Conservation (phyloP, 257 asterid species). For the Agastache rugosa region DNA sequence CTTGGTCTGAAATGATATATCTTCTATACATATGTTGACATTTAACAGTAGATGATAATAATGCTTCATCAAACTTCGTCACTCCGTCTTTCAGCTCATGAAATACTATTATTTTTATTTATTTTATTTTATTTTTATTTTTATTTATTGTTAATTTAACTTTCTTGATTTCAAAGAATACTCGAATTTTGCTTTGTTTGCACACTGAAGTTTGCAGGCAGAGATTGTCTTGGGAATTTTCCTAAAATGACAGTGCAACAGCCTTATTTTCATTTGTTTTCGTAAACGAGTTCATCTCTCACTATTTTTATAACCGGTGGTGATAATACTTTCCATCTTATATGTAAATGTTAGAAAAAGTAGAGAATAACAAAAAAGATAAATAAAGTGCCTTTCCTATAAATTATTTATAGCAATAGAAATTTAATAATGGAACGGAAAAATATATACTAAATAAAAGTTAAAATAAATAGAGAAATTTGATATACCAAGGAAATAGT, state of each 20-base stretch:
- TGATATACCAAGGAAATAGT: too few species aligned
- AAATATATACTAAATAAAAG: too few species aligned
- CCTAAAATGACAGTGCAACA: conserved; percentile 19
- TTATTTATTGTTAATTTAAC: neutral
- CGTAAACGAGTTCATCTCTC: neutral
- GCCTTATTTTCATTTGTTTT: neutral
- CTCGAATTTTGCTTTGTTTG: conserved; percentile 19
- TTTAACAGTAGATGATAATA: neutral
- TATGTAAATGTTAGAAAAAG: neutral
- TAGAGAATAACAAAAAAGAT: neutral
- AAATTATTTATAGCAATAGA: too few species aligned
- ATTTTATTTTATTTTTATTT: too few species aligned
- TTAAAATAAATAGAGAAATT: too few species aligned
- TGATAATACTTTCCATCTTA: neutral
- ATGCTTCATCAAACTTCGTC: conserved; percentile 18
- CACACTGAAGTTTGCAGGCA: conserved; percentile 10
- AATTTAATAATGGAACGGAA: too few species aligned
- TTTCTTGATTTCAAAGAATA: conserved; percentile 19
- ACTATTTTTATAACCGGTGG: neutral
- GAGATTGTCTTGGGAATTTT: conserved; percentile 3
- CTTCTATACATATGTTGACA: conserved; percentile 4
- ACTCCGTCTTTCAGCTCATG: neutral
- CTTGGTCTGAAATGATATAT: neutral
- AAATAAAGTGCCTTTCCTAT: too few species aligned
- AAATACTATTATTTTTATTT: neutral